Conservation (phyloP, 2,329 filamentous ascomycete species). For the Rutstroemia sp. region DNA sequence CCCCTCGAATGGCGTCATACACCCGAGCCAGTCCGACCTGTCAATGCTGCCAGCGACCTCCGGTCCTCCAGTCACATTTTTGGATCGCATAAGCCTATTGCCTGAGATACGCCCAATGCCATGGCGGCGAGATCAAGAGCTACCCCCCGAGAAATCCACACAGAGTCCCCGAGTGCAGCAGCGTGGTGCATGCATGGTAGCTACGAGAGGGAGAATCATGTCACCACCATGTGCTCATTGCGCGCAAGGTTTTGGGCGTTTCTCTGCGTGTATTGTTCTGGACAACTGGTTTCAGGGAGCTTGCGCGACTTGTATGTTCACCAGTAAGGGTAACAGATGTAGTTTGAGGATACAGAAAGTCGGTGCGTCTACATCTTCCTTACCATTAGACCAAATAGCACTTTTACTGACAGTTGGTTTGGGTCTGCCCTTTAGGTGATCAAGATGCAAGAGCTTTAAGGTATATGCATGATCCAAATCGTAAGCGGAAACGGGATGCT, state of each 20-base stretch:
- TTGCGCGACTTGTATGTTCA: slow-evolving; percentile 23
- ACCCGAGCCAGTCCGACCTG: background rate
- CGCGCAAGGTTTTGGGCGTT: slow-evolving; percentile 19
- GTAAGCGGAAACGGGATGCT: slow-evolving; percentile 7
- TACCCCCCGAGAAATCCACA: slow-evolving; percentile 18
- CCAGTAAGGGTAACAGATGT: slow-evolving; percentile 23
- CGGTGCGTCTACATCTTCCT: slow-evolving; percentile 9
- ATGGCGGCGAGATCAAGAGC: slow-evolving; percentile 22
- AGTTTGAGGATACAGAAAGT: slow-evolving; percentile 18
- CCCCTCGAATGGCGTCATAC: background rate
- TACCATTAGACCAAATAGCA: background rate
- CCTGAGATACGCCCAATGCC: slow-evolving; percentile 21
- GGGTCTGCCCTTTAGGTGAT: slow-evolving; percentile 10
- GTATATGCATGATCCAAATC: slow-evolving; percentile 7
- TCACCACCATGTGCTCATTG: slow-evolving; percentile 19
- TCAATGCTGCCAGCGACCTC: background rate
- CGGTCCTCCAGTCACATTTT: background rate
- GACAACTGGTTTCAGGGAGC: slow-evolving; percentile 24
- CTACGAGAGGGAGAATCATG: slow-evolving; percentile 16
- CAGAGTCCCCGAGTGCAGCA: slow-evolving; percentile 22
- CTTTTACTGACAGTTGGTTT: background rate
- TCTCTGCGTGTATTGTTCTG: slow-evolving; percentile 21
- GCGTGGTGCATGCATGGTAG: slow-evolving; percentile 19
- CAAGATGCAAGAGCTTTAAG: slow-evolving; percentile 20
- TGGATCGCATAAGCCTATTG: slow-evolving; percentile 8